phyloP scores from a whole-genome alignment of 768 basidiomycete genomes.

The Naematelia encephala region DNA sequence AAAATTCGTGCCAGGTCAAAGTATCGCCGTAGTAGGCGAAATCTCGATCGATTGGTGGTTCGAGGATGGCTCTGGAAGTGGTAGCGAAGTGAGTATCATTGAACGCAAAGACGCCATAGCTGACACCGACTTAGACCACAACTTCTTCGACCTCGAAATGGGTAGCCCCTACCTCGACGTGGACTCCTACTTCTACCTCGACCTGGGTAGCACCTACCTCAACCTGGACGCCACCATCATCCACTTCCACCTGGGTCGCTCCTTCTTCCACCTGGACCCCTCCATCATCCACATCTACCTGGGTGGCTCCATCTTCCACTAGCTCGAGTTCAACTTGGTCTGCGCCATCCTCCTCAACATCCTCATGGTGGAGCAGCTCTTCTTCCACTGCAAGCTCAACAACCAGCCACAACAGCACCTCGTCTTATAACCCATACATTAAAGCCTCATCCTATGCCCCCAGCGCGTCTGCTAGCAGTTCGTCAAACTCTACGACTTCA shows the following conservation, averaged over 20 bases:
- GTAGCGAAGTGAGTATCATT: conserved; percentile 4
- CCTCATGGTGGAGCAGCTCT: conserved; percentile 15
- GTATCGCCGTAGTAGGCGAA: conserved; percentile 20
- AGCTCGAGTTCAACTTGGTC: conserved; percentile 22
- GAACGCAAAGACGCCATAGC: not conserved
- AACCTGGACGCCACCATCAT: conserved; percentile 15
- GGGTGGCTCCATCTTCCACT: conserved; percentile 16
- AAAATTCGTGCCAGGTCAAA: conserved; percentile 23
- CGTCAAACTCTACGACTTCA: conserved; percentile 7
- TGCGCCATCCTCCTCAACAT: conserved; percentile 5
- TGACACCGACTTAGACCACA: conserved; percentile 5
- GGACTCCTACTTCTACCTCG: conserved; percentile 13
- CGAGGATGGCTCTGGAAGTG: conserved; percentile 16
- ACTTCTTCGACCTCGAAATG: conserved; percentile 11
- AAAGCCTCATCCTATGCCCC: conserved; percentile 18
- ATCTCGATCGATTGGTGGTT: conserved; percentile 44
- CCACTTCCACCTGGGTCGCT: conserved; percentile 26
- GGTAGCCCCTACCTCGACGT: not conserved
- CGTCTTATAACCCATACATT: conserved; percentile 30
- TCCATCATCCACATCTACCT: conserved; percentile 22
- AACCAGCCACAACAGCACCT: conserved; percentile 16
- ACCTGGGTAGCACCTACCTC: conserved; percentile 20
- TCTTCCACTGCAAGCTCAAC: conserved; percentile 10
- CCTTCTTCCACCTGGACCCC: conserved; percentile 23
- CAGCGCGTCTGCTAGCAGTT: conserved; percentile 8